A percentile compares a stretch with the other conserved stretches of the same genome.
These are phyloP conservation scores for Guadua angustifolia DNA, from an alignment of 176 grass and related monocot genomes.

Conservation along the genomic window DNA sequence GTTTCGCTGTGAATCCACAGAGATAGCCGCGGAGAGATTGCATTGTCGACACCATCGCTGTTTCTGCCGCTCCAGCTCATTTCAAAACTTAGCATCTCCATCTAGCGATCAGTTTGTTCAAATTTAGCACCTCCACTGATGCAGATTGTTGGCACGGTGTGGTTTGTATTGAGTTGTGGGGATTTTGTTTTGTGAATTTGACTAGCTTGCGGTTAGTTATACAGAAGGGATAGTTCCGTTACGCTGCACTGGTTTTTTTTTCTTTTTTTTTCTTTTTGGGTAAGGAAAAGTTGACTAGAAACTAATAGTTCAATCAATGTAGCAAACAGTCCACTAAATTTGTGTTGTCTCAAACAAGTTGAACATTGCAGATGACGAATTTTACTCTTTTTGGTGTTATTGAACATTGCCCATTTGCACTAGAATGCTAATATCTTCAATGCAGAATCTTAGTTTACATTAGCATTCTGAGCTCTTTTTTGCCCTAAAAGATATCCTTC, in stretches of 20 bases:
- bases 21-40: too few relatives aligned
- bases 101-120: too few relatives aligned
- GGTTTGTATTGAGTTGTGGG: not conserved
- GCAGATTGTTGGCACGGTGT: not conserved
- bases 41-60: too few relatives aligned
- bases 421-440: not conserved
- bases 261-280: too few relatives aligned
- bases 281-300: slow-evolving; percentile 22
- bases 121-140: too few relatives aligned
- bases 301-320: slow-evolving; percentile 9
- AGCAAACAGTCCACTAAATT: not conserved
- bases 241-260: not conserved
- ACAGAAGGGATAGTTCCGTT: not conserved
- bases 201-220: not conserved
- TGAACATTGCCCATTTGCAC: not conserved
- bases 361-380: too few relatives aligned
- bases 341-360: too few relatives aligned
- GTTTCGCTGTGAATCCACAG: too few relatives aligned
- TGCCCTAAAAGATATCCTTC: not conserved
- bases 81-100: too few relatives aligned
- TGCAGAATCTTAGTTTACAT: not conserved
- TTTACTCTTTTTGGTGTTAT: not conserved
- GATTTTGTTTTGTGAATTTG: not conserved
- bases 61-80: too few relatives aligned
- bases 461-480: slow-evolving; percentile 7